Conservation (phyloP, 1,284 basidiomycete genomes). For the Heterobasidion annosum region DNA sequence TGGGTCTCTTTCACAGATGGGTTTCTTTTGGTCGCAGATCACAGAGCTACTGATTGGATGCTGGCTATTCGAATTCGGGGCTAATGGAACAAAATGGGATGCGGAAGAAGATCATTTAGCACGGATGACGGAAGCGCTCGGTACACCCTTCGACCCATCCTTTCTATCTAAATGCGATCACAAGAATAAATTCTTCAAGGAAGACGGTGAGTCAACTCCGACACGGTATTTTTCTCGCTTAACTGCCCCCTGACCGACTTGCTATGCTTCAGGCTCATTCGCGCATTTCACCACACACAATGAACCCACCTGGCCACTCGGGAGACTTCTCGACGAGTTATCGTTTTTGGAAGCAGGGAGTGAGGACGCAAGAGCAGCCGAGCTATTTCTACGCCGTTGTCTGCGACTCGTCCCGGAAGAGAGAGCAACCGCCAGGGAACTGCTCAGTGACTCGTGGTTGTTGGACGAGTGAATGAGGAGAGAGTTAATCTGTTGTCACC, state of each 20-base stretch:
- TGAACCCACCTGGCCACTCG: not conserved
- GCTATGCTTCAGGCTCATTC: not conserved
- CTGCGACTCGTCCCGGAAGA: slow-evolving; percentile 9
- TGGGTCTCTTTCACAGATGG: not conserved
- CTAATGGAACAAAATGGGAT: not conserved
- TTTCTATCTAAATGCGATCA: slow-evolving; percentile 5
- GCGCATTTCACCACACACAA: not conserved
- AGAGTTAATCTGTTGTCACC: too few relatives aligned
- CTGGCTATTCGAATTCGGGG: slow-evolving; percentile 12
- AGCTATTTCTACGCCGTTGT: slow-evolving; percentile 5
- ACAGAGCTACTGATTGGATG: slow-evolving; percentile 13
- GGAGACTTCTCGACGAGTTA: not conserved
- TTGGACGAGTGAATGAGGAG: not conserved
- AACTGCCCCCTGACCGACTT: not conserved
- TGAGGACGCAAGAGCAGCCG: slow-evolving; percentile 2
- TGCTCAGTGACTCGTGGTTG: slow-evolving; percentile 10
- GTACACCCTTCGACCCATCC: slow-evolving; percentile 4
- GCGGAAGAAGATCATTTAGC: slow-evolving; percentile 9
- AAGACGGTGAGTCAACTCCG: not conserved
- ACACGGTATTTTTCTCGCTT: not conserved
- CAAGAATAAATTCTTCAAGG: slow-evolving; percentile 7
- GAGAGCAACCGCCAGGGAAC: slow-evolving; percentile 8
- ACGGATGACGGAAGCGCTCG: slow-evolving; percentile 7
- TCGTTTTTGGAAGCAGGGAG: not conserved
- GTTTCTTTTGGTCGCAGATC: slow-evolving; percentile 5